Base-by-base conservation (phyloP, 2,329 filamentous ascomycete species). In the Thelonectria olida region DNA sequence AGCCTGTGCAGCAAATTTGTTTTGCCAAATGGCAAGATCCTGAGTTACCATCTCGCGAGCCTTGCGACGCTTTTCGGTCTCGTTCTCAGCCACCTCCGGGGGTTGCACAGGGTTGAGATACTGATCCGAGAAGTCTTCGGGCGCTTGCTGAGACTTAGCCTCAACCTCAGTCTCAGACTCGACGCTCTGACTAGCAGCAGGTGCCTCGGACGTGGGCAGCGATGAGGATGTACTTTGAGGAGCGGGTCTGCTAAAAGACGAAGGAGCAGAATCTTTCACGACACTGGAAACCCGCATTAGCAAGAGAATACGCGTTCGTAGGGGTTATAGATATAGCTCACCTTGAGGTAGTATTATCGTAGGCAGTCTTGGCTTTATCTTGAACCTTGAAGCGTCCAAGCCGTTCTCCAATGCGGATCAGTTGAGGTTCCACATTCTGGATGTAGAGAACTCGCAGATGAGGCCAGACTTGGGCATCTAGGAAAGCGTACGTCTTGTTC, bases 371-470 rank as follows among this genome's bases (percentile, higher is more conserved):
- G 6, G 71, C 69, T 61, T 76, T 76, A 49, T 78, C 79, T 45
- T 79, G 54, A 19, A 79, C 47, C 66, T 84, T 89, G 77, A 93
- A 92, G 48, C 91, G 84, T 39, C 93, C 94, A 10, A 99, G 85
- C 45, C 94, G 89, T 79, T 97, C 91, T 12, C 92, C 92, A 71
- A 99, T 98, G 71, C 93, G 92, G 58, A 95, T 87, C 13, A 99
- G 84, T 77, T 99, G 96, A 13, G 96, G 96, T 79, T 98, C 94
- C 4, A 99, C 94, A 70, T 97, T 97, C 73, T 97, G 90, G 10
- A 90, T 87, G 73, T 98, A 98, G 5, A 97, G 80, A 13, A 91
- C 84, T 23, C 91, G 88, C 10, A 97, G 65, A 66, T 91, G 90
- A 2, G 95, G 95, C 90, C 92, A 96, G 15, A 98, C 81, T 2